A percentile compares a stretch with the other conserved stretches of the same genome.
Conservation (phyloP, 805 yeast species). For the Saccharomycopsis sp. region DNA sequence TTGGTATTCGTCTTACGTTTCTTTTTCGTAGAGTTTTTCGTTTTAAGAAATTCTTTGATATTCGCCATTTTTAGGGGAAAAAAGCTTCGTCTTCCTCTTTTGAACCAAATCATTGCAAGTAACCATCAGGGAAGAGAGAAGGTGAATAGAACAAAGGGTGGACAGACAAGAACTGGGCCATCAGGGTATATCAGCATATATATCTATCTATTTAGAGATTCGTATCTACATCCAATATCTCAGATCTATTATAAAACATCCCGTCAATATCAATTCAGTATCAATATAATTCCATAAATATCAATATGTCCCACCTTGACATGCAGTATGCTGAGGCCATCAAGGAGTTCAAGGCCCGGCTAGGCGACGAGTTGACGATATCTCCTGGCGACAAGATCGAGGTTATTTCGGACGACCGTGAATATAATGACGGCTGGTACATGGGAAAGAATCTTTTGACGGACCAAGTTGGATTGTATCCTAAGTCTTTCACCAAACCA, state of each 20-base stretch:
- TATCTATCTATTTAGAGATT: too few relatives aligned
- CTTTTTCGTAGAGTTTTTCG: not conserved
- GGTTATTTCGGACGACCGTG: conserved; percentile 87
- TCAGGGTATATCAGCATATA: too few relatives aligned
- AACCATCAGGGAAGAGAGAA: too few relatives aligned
- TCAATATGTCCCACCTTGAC: conserved; percentile 2
- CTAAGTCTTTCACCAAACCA: conserved; percentile 76
- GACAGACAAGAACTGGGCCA: too few relatives aligned
- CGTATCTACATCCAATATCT: too few relatives aligned
- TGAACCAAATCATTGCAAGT: too few relatives aligned
- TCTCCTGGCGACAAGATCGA: conserved; percentile 80
- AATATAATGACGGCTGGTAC: conserved; percentile 96
- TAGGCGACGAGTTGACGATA: conserved; percentile 84
- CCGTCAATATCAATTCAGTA: not conserved
- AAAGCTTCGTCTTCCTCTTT: not conserved
- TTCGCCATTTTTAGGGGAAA: not conserved
- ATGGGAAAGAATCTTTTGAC: conserved; percentile 76
- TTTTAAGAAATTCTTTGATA: not conserved
- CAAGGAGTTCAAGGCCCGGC: conserved; percentile 79
- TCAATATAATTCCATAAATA: not conserved
- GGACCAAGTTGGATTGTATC: conserved; percentile 79
- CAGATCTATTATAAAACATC: not conserved
- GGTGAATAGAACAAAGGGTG: too few relatives aligned
- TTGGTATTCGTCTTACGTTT: not conserved
- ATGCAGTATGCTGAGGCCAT: conserved; percentile 40